Evolutionary conservation across 2,329 filamentous ascomycete species (phyloP), one percentile per base, ranked within the genome.

Genomic region (Parastagonospora nodorum): DNA sequence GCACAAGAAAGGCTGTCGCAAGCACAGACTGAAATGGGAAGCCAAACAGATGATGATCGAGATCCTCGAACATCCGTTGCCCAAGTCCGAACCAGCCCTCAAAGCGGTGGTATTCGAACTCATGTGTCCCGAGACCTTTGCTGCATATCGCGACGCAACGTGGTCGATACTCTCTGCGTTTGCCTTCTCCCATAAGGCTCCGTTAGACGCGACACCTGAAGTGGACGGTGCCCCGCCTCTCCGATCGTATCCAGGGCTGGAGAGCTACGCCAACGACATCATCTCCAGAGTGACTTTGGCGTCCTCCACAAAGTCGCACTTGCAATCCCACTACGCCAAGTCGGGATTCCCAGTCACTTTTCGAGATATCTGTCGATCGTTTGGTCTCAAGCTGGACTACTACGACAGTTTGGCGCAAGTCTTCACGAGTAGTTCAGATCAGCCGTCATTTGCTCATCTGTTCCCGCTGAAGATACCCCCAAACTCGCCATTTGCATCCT

Each of bases 71-170:
- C 71, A 79, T 44, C 79, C 77, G 1, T 68, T 86, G 0, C 82
- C 82, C 2, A 33, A 43, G 0, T 48, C 72, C 2, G 40, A 61
- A 0, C 51, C 64, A 2, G 58, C 74, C 8, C 71, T 70, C n/a
- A 77, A 78, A 29, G 73, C 72, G 0, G 67, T 82, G 0, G 54
- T 85, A 0, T 84, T 86, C 43, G 84, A 86, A 53, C 65, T 86
- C 1, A 52, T 45, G 0, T 71, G 74, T 16, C 83, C 84, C 0
- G 29, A 57, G 2, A 68, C 69, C 4, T 77, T 84, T 16, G 68
- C 69, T 2, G 64, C 68, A 0, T 87, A 85, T 62, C 75, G 84
- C 10, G 76, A 83, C 47, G 69, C 74, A 4, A 83, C 80, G 0
- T 85, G 80, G 80, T 61, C 56, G 3, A 74, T 85, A 2, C 16